Evolutionary conservation across 176 grass and related monocot genomes (phyloP), one percentile per base, ranked within the genome.

Genomic region (Melocanna baccifera): DNA sequence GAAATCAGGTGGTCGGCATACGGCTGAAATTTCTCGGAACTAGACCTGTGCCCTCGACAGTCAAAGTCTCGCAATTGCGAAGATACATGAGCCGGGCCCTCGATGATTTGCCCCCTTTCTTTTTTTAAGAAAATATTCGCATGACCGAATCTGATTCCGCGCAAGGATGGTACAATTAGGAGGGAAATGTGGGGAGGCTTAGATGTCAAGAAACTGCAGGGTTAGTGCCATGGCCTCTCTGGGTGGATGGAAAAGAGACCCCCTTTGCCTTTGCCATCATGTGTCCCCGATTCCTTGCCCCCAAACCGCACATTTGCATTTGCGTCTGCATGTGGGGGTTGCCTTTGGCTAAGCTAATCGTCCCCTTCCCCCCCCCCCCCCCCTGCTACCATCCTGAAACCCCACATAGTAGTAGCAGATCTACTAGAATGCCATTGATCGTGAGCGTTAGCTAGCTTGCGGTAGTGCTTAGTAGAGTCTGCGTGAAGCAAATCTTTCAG

Each of bases 321-420:
- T 19, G 45, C 83, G 58, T 62, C 48, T 41, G 43, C 55, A 42
- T 41, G 77, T 87, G 77, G 86, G 86, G 52, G 41, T 39, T 77
- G 56, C 56, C 36, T 59, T 58, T 82, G 85, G 40, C 25, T 32
- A 55, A n/a, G 51, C 71, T 52, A 83, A 87, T 77, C 51, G 70
- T 77, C 69, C 56, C 56, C n/a, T 22, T 22, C 55, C n/a, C 20
- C 20, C 85, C 42, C 32, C 20, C 2, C n/a, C 55, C 55, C n/a
- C 9, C 20, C 22, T 56, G 2, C 46, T 65, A 14, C 57, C 65
- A 45, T 77, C n/a, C n/a, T n/a, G n/a, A n/a, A n/a, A 9, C n/a
- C 8, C 7, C 39, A 34, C 32, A 36, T 36, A 36, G 34, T 80
- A 19, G 10, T 32, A 48, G 41, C 29, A n/a, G n/a, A 69, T 47